Base-by-base conservation (phyloP, 2,329 filamentous ascomycete genomes). In the Fusarium xyrophilum region DNA sequence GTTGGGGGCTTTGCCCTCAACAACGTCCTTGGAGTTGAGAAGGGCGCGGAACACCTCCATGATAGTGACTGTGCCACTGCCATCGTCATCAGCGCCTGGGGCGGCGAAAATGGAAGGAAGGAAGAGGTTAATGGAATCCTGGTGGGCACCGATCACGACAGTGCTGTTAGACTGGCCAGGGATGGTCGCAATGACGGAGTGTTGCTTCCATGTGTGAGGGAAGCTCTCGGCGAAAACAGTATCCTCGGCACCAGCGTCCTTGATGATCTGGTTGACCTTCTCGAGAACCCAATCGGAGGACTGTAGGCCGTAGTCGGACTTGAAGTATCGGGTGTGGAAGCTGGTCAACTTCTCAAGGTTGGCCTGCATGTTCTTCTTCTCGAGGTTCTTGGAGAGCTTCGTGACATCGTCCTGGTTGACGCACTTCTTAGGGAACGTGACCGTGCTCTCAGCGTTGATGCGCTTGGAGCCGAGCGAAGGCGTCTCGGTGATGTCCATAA, bases 61-160 rank as follows among this genome's bases (percentile, higher is more conserved):
- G 71, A 97, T 98, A 13, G 95, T 98, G 23, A 98, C 93, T 4
- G 93, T 96, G 60, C 93, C 93, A 71, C 91, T 93, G 67, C 94
- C 95, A 76, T 97, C 95, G 73, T 98, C 95, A 72, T 98, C 96
- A n/a, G 95, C 94, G 46, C 95, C 95, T 0, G 95, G 95, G 0
- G 95, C 94, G 17, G 91, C 87, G 35, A 97, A 85, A 36, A 97
- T 83, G 5, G 91, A 92, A 2, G 94, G 95, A 15, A 97, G 80
- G 82, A 93, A 97, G 46, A 97, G 85, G 80, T 98, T 98, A 81
- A 97, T 96, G 74, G 92, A 96, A 79, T 98, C 95, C 78, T 97
- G 94, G 79, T 97, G 94, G 2, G 94, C 93, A 54, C 95, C 94
- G 70, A 97, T 90, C 21, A 97, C 90, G 25, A 97, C 86, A 1